Base-by-base conservation (phyloP, 257 asterid genomes). In the Capsicum baccatum region DNA sequence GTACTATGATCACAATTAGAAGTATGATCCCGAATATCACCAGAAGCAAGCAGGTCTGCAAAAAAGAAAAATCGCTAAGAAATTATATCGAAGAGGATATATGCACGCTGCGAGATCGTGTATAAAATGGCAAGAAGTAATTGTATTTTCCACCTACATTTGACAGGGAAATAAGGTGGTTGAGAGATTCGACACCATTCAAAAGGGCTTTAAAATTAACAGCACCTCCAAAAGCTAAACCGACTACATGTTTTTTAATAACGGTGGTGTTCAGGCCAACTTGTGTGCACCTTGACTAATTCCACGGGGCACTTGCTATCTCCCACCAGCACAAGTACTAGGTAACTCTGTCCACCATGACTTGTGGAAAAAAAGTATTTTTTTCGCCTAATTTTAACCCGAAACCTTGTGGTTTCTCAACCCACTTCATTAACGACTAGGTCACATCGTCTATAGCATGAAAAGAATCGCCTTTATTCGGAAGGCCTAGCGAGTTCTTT, bases 1-100 rank as follows among this genome's bases (percentile, higher is more conserved):
- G 93, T 79, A 95, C 90, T 68, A 95, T 87, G 76, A 95, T 84
- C 91, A 95, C 90, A 79, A 95, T 95, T 87, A 94, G 93, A 86
- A 95, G 89, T 85, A 92, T 90, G 26, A 95, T 92, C 80, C 95
- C 98, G 17, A 95, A 95, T 64, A 95, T 95, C 85, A 95, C 98
- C 66, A 95, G 92, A 66, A 95, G 92, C 76, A 95, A 89, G 92
- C 98, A 95, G 64, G 95, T 83, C 98, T 95, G 96, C 90, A 89
- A 59, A 17, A 80, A 68, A 81, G 17, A 21, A 17, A 6, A 42
- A 50, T n/a, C 13, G 5, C 26, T 8, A 63, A 66, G 19, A 33
- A 66, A 8, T 66, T 15, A 12, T 66, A 13, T 6, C 6, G 47
- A 33, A 33, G 26, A 59, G 26, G 64, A 33, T 67, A 14, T 13